Conservation (phyloP, 2,329 filamentous ascomycete genomes). For the Malbranchea cinnamomea region DNA sequence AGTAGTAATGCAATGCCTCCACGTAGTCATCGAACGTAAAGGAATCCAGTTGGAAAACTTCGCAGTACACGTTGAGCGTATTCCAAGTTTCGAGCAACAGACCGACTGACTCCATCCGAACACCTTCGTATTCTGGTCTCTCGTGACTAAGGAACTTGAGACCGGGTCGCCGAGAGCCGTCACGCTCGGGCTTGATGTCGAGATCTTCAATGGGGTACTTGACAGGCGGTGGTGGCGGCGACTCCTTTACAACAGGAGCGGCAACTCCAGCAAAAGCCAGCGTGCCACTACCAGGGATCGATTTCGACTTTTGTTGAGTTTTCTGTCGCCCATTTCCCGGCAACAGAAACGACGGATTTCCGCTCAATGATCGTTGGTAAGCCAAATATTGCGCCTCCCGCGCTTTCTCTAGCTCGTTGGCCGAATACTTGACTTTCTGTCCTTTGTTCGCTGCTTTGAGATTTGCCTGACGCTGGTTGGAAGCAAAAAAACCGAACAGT, state of each 20-base stretch:
- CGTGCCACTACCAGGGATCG: slow-evolving; percentile 13
- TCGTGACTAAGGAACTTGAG: slow-evolving; percentile 60
- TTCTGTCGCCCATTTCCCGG: slow-evolving; percentile 9
- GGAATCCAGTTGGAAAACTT: slow-evolving; percentile 84
- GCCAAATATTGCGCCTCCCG: slow-evolving; percentile 34
- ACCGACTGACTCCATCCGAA: slow-evolving; percentile 76
- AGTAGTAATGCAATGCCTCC: slow-evolving; percentile 68
- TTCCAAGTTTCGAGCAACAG: slow-evolving; percentile 85
- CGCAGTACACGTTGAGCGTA: slow-evolving; percentile 93
- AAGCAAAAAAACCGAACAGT: slow-evolving; percentile 37
- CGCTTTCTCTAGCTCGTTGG: slow-evolving; percentile 32
- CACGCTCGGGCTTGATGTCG: slow-evolving; percentile 54
- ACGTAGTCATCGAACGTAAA: slow-evolving; percentile 97
- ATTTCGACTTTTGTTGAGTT: slow-evolving; percentile 3
- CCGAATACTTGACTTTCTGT: slow-evolving; percentile 42
- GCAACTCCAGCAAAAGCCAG: slow-evolving; percentile 19
- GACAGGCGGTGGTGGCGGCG: slow-evolving; percentile 48
- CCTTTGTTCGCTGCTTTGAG: slow-evolving; percentile 59
- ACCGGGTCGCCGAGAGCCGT: slow-evolving; percentile 47
- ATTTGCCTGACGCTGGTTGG: slow-evolving; percentile 46
- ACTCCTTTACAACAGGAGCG: slow-evolving; percentile 32
- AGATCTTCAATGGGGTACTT: slow-evolving; percentile 96
- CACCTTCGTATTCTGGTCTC: slow-evolving; percentile 32
- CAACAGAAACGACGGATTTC: slow-evolving; percentile 26
- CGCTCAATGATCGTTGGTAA: slow-evolving; percentile 32